These are phyloP conservation scores for Raddia guianensis DNA, from an alignment of 176 grass and related monocot species.

Conservation along the genomic window DNA sequence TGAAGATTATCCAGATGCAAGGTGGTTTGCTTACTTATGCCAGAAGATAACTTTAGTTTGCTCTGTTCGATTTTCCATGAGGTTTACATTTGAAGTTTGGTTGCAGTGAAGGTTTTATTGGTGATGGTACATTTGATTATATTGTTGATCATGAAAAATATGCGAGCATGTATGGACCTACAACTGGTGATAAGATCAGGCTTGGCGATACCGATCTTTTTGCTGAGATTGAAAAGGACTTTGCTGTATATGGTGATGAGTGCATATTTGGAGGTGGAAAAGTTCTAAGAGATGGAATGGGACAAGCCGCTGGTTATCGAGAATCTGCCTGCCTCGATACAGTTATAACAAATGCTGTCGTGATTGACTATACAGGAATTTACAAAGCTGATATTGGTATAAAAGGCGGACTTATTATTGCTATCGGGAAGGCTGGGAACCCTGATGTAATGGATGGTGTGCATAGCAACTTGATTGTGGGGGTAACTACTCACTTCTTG, in stretches of 20 bases:
- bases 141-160: constrained; percentile 77
- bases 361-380: constrained; percentile 96
- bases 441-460: constrained; percentile 95
- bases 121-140: constrained; percentile 60
- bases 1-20: constrained; percentile 69
- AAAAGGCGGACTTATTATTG: constrained; percentile 64
- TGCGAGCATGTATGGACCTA: constrained; percentile 96
- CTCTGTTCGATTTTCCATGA: constrained; percentile 5
- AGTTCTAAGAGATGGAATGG: constrained; percentile 95
- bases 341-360: constrained; percentile 91
- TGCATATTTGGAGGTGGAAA: constrained; percentile 99
- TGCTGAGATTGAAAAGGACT: constrained; percentile 95
- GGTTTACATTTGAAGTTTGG: constrained; percentile 40
- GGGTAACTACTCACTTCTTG: constrained; percentile 60
- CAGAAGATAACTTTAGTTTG: background rate
- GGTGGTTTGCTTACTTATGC: constrained; percentile 44
- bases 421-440: constrained; percentile 94
- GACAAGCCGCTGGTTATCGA: constrained; percentile 69
- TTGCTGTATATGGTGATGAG: constrained; percentile 86
- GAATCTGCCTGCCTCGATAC: constrained; percentile 69
- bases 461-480: constrained; percentile 80
- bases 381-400: constrained; percentile 99
- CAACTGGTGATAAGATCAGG: constrained; percentile 90
- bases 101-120: constrained; percentile 82
- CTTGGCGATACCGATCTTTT: constrained; percentile 90